Conservation (phyloP, 352 stramenopile genomes). For the Phytophthora tubulina region DNA sequence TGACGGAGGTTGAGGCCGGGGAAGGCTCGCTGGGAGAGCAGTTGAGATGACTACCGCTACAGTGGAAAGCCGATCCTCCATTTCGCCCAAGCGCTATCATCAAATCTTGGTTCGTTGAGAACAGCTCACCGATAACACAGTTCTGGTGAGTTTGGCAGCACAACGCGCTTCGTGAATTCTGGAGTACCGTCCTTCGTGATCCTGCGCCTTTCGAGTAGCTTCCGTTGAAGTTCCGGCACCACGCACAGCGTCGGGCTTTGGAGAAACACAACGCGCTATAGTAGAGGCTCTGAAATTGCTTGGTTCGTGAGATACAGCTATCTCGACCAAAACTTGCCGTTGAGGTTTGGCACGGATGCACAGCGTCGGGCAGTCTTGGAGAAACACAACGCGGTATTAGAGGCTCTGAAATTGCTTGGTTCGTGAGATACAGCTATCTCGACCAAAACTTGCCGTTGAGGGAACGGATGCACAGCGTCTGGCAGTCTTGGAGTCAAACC, state of each 20-base stretch:
- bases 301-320: too few relatives aligned
- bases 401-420: too few relatives aligned
- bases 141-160: conserved; percentile 29
- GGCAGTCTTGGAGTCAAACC: too few relatives aligned
- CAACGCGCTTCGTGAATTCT: background rate
- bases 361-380: too few relatives aligned
- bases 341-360: too few relatives aligned
- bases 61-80: conserved; percentile 8
- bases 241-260: too few relatives aligned
- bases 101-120: conserved; percentile 5
- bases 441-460: too few relatives aligned
- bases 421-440: too few relatives aligned
- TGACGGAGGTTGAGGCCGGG: background rate
- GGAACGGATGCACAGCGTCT: too few relatives aligned
- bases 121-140: conserved; percentile 12
- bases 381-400: too few relatives aligned
- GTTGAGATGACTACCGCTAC: background rate
- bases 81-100: background rate
- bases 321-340: too few relatives aligned
- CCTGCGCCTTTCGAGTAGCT: background rate
- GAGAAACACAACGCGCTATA: background rate
- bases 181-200: background rate
- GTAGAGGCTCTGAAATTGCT: too few relatives aligned
- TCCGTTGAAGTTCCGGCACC: conserved; percentile 11
- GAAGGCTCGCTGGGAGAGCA: background rate